phyloP scores from a whole-genome alignment of 768 basidiomycete genomes.

The Antrodiella citrinella region DNA sequence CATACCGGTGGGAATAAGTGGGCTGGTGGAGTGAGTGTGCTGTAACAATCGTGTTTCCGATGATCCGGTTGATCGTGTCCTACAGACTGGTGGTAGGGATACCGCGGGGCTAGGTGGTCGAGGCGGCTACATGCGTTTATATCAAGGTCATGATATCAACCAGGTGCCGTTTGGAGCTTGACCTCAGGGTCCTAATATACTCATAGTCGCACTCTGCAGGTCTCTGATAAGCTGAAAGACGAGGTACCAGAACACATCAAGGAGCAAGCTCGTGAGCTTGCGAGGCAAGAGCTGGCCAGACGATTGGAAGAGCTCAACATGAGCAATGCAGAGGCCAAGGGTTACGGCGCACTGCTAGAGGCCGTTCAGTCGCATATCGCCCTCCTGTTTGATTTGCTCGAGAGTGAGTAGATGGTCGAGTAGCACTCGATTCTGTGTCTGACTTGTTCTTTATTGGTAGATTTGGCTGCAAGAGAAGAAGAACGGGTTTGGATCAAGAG shows the following conservation, averaged over 20 bases:
- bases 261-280: conserved; percentile 61
- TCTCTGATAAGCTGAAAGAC: conserved; percentile 46
- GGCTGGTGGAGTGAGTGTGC: conserved; percentile 48
- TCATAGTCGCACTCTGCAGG: too few relatives aligned
- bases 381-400: conserved; percentile 51
- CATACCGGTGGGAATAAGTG: conserved; percentile 59
- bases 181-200: too few relatives aligned
- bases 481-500: conserved; percentile 67
- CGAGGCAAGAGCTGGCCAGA: conserved; percentile 50
- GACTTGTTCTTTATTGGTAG: conserved; percentile 26
- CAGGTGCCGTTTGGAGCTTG: conserved; percentile 29
- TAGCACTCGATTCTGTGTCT: neutral
- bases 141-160: conserved; percentile 55
- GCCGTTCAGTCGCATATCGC: conserved; percentile 55
- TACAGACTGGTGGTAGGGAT: conserved; percentile 54
- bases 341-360: conserved; percentile 42
- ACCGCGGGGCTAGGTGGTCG: conserved; percentile 60
- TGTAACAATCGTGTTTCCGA: too few relatives aligned
- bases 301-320: conserved; percentile 59
- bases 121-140: conserved; percentile 61
- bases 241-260: conserved; percentile 53
- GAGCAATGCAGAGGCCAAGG: conserved; percentile 44
- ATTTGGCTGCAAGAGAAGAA: conserved; percentile 60
- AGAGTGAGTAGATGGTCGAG: conserved; percentile 34
- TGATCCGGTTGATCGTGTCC: too few relatives aligned